phyloP scores from a whole-genome alignment of 108 stramenopile species.

The Pseudonitzschia multistriata region DNA sequence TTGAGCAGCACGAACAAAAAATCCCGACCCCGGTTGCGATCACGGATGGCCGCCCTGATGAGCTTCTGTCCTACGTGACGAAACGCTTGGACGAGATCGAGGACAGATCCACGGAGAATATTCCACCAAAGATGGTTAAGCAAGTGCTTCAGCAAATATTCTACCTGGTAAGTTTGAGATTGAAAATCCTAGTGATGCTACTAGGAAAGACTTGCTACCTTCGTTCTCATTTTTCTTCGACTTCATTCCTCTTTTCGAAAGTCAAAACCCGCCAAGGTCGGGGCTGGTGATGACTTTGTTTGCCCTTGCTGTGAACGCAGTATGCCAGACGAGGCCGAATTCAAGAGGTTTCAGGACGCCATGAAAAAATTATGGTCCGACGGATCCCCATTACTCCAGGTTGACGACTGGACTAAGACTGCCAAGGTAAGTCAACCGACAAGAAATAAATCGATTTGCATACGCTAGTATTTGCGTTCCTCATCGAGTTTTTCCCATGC shows the following conservation, averaged over 20 bases:
- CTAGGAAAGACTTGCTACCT: background rate
- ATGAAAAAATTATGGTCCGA: constrained; percentile 16
- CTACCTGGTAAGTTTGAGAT: background rate
- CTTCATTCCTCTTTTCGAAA: background rate
- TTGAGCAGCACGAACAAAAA: constrained; percentile 10
- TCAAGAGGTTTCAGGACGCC: constrained; percentile 1
- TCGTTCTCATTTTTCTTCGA: background rate
- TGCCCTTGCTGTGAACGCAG: constrained; percentile 48
- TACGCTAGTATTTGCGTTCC: background rate
- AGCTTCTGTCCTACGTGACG: constrained; percentile 49
- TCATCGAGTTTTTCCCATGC: background rate
- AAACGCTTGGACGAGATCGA: constrained; percentile 18
- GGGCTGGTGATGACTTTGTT: background rate
- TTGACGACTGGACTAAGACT: constrained; percentile 39
- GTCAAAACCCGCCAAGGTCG: constrained; percentile 3
- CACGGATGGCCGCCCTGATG: constrained; percentile 39
- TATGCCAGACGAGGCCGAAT: constrained; percentile 12
- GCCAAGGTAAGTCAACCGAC: constrained; percentile 20
- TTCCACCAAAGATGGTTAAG: constrained; percentile 39
- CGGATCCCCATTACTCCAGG: constrained; percentile 24
- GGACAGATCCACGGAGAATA: constrained; percentile 24
- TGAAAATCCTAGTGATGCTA: background rate
- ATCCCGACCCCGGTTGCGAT: constrained; percentile 19
- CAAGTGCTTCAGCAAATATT: background rate
- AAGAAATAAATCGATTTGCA: too few species aligned